phyloP scores from a whole-genome alignment of 345 rosid species.

The Rhizophora mangle region DNA sequence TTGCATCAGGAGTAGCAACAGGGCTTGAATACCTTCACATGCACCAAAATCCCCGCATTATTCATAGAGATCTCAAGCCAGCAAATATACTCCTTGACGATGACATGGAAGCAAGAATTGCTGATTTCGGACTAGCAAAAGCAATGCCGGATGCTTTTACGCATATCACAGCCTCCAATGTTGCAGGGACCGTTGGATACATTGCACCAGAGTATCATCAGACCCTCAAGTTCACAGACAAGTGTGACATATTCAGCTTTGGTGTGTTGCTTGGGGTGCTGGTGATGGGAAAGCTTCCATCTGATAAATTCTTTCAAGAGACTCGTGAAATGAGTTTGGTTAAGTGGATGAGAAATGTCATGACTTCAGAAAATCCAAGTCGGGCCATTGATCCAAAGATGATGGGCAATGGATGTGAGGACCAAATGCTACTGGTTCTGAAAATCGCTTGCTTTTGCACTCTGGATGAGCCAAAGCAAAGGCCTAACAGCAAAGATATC shows the following conservation, averaged over 20 bases:
- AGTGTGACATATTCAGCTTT: conserved; percentile 81
- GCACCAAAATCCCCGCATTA: conserved; percentile 59
- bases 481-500: conserved; percentile 82
- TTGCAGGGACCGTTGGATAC: conserved; percentile 90
- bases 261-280: conserved; percentile 74
- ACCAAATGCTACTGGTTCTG: conserved; percentile 72
- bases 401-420: conserved; percentile 58
- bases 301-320: conserved; percentile 76
- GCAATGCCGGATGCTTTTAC: conserved; percentile 69
- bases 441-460: conserved; percentile 88
- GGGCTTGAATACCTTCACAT: conserved; percentile 89
- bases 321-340: conserved; percentile 65
- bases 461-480: conserved; percentile 67
- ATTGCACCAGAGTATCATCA: conserved; percentile 87
- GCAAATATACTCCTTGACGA: conserved; percentile 85
- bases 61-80: conserved; percentile 90
- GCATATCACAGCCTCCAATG: conserved; percentile 53
- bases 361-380: conserved; percentile 60
- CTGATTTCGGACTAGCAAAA: conserved; percentile 87
- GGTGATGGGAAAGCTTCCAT: conserved; percentile 80
- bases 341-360: conserved; percentile 72
- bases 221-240: conserved; percentile 81
- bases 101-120: conserved; percentile 85
- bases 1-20: conserved; percentile 73
- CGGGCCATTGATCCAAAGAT: conserved; percentile 62